phyloP scores from a whole-genome alignment of 176 grass and related monocot genomes.

The Oryza meridionalis region DNA sequence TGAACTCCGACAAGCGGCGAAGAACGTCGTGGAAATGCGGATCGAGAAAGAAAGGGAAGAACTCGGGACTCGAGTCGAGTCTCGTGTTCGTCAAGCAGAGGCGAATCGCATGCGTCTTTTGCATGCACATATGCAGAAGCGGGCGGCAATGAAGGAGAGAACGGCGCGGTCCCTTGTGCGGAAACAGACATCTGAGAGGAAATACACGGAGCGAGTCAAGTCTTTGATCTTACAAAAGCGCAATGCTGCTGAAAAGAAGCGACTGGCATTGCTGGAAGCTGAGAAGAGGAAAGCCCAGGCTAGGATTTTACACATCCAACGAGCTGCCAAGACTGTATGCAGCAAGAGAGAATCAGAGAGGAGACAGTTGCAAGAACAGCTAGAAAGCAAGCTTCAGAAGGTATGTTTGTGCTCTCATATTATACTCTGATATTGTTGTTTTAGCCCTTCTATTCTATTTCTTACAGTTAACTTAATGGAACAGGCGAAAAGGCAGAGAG shows the following conservation, averaged over 20 bases:
- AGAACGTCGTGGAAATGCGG: slow-evolving; percentile 73
- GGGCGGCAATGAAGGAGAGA: slow-evolving; percentile 79
- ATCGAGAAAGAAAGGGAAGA: slow-evolving; percentile 93
- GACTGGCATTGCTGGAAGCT: slow-evolving; percentile 78
- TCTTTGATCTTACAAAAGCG: slow-evolving; percentile 84
- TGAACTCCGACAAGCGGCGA: slow-evolving; percentile 84
- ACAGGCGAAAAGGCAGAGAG: slow-evolving; percentile 82
- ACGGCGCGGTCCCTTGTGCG: slow-evolving; percentile 66
- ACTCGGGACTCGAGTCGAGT: slow-evolving; percentile 84
- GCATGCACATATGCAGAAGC: slow-evolving; percentile 64
- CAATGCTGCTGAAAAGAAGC: slow-evolving; percentile 86
- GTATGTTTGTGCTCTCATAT: slow-evolving; percentile 44
- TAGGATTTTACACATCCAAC: slow-evolving; percentile 64
- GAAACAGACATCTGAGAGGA: slow-evolving; percentile 64
- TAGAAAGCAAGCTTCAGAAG: slow-evolving; percentile 84
- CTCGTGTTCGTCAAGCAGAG: slow-evolving; percentile 85
- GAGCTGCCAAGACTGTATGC: slow-evolving; percentile 68
- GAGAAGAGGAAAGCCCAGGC: slow-evolving; percentile 79
- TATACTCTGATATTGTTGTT: slow-evolving; percentile 12
- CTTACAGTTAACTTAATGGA: slow-evolving; percentile 27
- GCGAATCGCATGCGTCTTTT: slow-evolving; percentile 79
- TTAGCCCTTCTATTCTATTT: slow-evolving; percentile 13
- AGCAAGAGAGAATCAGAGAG: slow-evolving; percentile 80
- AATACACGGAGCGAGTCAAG: slow-evolving; percentile 75
- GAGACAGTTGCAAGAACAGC: slow-evolving; percentile 81